Base-by-base conservation (phyloP, 2,329 filamentous ascomycete species). In the Talaromyces marneffei region DNA sequence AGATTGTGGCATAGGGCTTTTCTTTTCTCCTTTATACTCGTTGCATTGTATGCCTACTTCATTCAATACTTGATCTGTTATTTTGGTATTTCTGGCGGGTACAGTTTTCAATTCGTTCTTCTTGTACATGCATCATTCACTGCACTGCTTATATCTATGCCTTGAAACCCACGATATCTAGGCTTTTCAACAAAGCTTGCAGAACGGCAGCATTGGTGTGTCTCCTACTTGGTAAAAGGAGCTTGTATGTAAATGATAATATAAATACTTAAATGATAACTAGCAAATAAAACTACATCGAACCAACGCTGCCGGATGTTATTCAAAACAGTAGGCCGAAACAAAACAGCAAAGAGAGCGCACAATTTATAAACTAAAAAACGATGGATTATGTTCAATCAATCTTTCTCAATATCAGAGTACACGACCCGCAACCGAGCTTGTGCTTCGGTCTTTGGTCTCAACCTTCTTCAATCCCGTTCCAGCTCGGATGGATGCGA, bases 401-500 rank as follows among this genome's bases (percentile, higher is more conserved):
- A 35, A 23, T 10, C 16, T 20, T 33, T 14, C 10, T 35, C 48
- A 53, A 48, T 63, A 72, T 65, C 68, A 72, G 67, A 85, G 68
- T 62, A 97, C 92, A 63, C 86, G 85, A n/a, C 93, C 93, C 23
- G 91, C 89, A 62, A 87, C 81, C 57, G 86, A 75, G 57, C 90
- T 83, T 53, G 69, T 76, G 75, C 92, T 97, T 74, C 87, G 87
- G 75, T 99, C 94, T 75, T 91, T 92, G 0, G 94, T 97, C 73
- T 88, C 80, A 25, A 92, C 91, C 82, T 97, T 97, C 80, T 83
- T 92, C 71, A 99, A 79, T 2, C 86, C 76, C 75, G 76, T 92
- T 46, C 94, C 93, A 64, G 85, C 78, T 71, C 93, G 87, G 64
- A 99, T 97, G 73, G 96, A 86, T 62, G 87, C 87, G 65, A 99